Base-by-base conservation (phyloP, 306 rosid species). In the Cucumis sativus region DNA sequence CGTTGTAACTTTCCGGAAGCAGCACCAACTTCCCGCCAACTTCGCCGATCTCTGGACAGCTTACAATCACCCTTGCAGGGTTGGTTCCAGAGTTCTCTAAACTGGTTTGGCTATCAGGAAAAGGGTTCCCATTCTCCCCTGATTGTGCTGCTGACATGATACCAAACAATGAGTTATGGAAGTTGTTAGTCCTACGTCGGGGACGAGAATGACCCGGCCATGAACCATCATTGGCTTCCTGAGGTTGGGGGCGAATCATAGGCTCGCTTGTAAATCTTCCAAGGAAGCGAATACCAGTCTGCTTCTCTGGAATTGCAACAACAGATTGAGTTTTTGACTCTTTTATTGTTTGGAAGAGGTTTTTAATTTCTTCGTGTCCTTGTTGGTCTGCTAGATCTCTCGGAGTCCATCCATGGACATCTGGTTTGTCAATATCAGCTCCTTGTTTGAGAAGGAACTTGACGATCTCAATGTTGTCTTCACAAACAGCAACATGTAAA, bases 321-420 rank as follows among this genome's bases (percentile, higher is more conserved):
- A 61, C 75, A 15, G 95, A 76, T 45, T 81, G 87, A 79, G 54
- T 5, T 75, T 80, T 87, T 1, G 77, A 80, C 56, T 88, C 92
- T 76, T 79, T 70, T 11, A 5, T 59, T 17, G 89, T 77, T 35
- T 83, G 80, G 76, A 95, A 95, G 25, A 92, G 74, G 83, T 57
- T 78, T 71, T 86, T 89, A 21, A 95, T 92, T 8, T 92, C 93
- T 14, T 51, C 81, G 4, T 89, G 97, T 8, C 96, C 92, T 39
- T 90, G 99, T 58, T 95, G 99, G 43, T 90, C 99, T 15, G 93
- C 97, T 43, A 92, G 83, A 9, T 72, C 87, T 84, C 91, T 84
- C 2, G 99, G 90, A 23, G 90, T 90, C 99, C 99, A 95, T 62
- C 93, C 87, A 20, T 85, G 41, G 52, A 28, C 54, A 69, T 92